Conservation (phyloP, 208 protist species). For the Trypanosoma boissoni region DNA sequence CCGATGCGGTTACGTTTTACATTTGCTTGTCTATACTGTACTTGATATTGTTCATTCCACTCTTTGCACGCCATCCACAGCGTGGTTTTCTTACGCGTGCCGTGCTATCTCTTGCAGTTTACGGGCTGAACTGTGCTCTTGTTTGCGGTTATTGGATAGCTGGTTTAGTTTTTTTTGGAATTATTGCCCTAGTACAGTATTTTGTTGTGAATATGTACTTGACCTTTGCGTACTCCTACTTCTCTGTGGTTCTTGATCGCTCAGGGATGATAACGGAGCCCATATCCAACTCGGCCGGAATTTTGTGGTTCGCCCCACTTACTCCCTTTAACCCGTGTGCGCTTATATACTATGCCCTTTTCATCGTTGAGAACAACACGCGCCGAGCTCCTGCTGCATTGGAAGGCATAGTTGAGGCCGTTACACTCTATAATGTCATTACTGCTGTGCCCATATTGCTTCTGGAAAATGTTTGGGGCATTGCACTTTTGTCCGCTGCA, state of each 20-base stretch:
- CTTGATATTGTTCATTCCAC: slow-evolving; percentile 24
- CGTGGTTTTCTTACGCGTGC: slow-evolving; percentile 34
- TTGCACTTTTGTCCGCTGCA: slow-evolving; percentile 44
- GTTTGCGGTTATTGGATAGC: slow-evolving; percentile 62
- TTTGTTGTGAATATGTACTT: slow-evolving; percentile 48
- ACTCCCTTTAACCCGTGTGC: slow-evolving; percentile 57
- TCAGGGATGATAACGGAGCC: slow-evolving; percentile 17
- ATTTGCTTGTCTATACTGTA: slow-evolving; percentile 57
- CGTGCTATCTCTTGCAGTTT: slow-evolving; percentile 39
- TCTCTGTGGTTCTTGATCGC: slow-evolving; percentile 32
- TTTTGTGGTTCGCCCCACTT: slow-evolving; percentile 55
- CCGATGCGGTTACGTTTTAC: slow-evolving; percentile 59
- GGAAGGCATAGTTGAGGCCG: slow-evolving; percentile 26
- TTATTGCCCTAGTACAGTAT: slow-evolving; percentile 46
- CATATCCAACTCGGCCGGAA: slow-evolving; percentile 28
- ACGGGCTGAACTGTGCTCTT: slow-evolving; percentile 60
- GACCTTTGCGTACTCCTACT: slow-evolving; percentile 45
- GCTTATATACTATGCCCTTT: slow-evolving; percentile 58
- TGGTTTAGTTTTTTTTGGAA: slow-evolving; percentile 52
- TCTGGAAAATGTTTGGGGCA: slow-evolving; percentile 50
- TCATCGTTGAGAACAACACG: slow-evolving; percentile 17
- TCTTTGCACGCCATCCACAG: slow-evolving; percentile 23
- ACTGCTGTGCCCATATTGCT: slow-evolving; percentile 52
- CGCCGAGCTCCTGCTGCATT: background rate
- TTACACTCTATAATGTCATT: slow-evolving; percentile 47